phyloP scores from a whole-genome alignment of 495 filamentous ascomycete genomes.

The Penicillium canariense region DNA sequence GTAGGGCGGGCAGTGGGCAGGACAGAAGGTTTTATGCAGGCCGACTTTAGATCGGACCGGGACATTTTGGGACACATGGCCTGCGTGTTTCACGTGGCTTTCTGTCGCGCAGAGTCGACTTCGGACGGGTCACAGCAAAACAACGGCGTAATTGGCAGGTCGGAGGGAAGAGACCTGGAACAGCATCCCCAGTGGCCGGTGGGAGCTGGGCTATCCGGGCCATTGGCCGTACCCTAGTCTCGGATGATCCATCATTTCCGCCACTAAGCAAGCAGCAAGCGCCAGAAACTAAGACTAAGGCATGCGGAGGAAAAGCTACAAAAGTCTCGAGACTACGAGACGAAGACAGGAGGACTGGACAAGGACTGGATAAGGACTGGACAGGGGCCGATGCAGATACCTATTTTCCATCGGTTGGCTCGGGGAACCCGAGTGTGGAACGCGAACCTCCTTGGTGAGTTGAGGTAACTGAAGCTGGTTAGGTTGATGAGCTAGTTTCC shows the following conservation, averaged over 20 bases:
- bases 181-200: not conserved
- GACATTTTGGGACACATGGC: constrained; percentile 1
- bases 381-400: no score
- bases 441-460: not conserved
- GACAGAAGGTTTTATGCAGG: constrained; percentile 21
- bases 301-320: not conserved
- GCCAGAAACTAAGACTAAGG: not conserved
- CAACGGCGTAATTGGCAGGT: not conserved
- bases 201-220: not conserved
- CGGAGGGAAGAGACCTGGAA: not conserved
- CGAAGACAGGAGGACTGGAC: not conserved
- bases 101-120: constrained; percentile 10
- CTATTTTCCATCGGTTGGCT: not conserved
- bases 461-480: no score
- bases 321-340: not conserved
- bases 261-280: not conserved
- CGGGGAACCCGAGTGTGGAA: not conserved
- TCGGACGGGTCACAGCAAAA: not conserved
- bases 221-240: not conserved
- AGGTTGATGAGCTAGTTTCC: no score
- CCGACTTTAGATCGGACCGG: constrained; percentile 5
- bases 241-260: constrained; percentile 1
- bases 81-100: constrained; percentile 29
- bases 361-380: no score
- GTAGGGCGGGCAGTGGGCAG: not conserved